These are phyloP conservation scores for Plectosphaerella plurivora DNA, from an alignment of 2,329 filamentous ascomycete genomes.

Conservation along the genomic window DNA sequence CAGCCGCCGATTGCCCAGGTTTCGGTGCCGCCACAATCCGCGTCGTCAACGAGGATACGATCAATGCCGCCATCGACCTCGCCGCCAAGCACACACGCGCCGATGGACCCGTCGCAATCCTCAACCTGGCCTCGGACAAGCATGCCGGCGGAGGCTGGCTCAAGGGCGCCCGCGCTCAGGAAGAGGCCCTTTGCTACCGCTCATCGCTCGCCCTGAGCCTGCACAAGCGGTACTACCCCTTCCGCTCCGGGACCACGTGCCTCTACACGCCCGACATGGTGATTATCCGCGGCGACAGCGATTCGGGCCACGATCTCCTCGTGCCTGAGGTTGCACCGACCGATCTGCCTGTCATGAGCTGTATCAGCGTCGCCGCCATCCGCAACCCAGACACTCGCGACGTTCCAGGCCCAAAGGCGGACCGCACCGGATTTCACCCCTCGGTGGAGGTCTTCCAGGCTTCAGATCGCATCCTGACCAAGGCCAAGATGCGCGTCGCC, in stretches of 20 bases:
- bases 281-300: slow-evolving; percentile 48
- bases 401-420: too few species aligned
- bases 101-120: slow-evolving; percentile 44
- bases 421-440: too few species aligned
- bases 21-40: slow-evolving; percentile 30
- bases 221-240: slow-evolving; percentile 46
- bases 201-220: slow-evolving; percentile 48
- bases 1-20: slow-evolving; percentile 35
- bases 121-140: slow-evolving; percentile 61
- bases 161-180: slow-evolving; percentile 59
- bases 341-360: slow-evolving; percentile 48
- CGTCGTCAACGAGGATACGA: slow-evolving; percentile 53
- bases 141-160: slow-evolving; percentile 60
- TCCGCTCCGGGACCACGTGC: slow-evolving; percentile 36
- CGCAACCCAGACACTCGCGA: slow-evolving; percentile 22
- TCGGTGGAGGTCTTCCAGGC: slow-evolving; percentile 9
- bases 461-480: slow-evolving; percentile 48
- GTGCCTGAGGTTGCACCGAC: slow-evolving; percentile 21
- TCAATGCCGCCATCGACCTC: slow-evolving; percentile 48
- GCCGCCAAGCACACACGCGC: slow-evolving; percentile 12
- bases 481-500: slow-evolving; percentile 58
- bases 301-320: slow-evolving; percentile 41
- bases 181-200: slow-evolving; percentile 65
- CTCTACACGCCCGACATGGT: slow-evolving; percentile 59
- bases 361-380: slow-evolving; percentile 57